Percentiles rank a stretch among this genome's conserved stretches.
Conservation (phyloP, 106 monocot species). For the Agapanthus africanus region DNA sequence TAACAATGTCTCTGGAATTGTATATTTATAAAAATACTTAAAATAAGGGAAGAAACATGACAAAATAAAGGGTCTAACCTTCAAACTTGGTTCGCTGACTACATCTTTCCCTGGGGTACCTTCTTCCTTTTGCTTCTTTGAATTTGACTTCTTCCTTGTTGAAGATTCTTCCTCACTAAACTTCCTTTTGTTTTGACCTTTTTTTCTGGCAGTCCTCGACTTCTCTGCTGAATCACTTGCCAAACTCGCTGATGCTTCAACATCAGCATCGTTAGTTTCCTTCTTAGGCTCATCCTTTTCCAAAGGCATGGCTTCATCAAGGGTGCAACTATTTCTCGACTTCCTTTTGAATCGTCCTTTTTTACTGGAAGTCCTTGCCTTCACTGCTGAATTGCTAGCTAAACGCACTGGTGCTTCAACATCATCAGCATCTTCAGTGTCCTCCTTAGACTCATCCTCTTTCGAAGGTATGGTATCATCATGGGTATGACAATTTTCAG, state of each 20-base stretch:
- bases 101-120: conserved; percentile 7
- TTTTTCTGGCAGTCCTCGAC: conserved; percentile 11
- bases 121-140: conserved; percentile 8
- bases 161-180: conserved; percentile 12
- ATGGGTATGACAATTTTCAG: not conserved
- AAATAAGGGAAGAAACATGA: no score
- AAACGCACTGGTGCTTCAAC: conserved; percentile 4
- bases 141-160: conserved; percentile 13
- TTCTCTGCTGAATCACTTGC: conserved; percentile 15
- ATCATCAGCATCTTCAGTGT: conserved; percentile 18
- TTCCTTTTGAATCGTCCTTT: conserved; percentile 8
- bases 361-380: conserved; percentile 9
- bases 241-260: not conserved
- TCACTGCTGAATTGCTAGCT: conserved; percentile 15
- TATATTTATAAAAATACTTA: no score
- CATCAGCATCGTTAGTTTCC: conserved; percentile 19
- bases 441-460: conserved; percentile 22
- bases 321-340: not conserved
- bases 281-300: not conserved
- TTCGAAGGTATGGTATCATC: conserved; percentile 11
- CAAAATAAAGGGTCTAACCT: conserved; percentile 14
- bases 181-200: conserved; percentile 8
- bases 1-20: no score
- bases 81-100: conserved; percentile 16
- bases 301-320: not conserved